Evolutionary conservation across 345 rosid species (phyloP).

Genomic region (Microcos paniculata): DNA sequence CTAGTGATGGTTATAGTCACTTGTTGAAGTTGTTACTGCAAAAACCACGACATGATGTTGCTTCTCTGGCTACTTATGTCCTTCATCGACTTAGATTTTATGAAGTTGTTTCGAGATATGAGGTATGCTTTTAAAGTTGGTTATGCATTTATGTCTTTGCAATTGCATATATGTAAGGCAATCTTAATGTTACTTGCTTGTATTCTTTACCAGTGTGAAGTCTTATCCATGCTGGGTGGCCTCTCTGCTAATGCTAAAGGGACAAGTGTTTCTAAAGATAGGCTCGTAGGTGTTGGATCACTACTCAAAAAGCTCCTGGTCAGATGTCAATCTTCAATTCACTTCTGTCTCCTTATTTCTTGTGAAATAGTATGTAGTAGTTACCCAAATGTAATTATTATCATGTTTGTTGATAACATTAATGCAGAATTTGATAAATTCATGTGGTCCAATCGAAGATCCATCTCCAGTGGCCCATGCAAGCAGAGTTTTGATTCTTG

Average conservation of each 20-base stretch:
- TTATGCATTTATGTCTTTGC: slow-evolving; percentile 5
- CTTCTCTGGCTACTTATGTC: slow-evolving; percentile 71
- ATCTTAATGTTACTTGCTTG: slow-evolving; percentile 10
- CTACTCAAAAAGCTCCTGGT: slow-evolving; percentile 88
- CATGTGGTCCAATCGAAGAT: slow-evolving; percentile 79
- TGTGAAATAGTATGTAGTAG: slow-evolving; percentile 3
- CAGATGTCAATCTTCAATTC: slow-evolving; percentile 30
- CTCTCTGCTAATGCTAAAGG: slow-evolving; percentile 42
- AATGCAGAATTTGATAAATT: slow-evolving; percentile 77
- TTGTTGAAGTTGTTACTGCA: slow-evolving; percentile 75
- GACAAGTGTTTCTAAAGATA: slow-evolving; percentile 35
- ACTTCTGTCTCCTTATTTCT: slow-evolving; percentile 15
- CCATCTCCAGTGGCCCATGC: slow-evolving; percentile 80
- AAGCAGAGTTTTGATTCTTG: slow-evolving; percentile 62
- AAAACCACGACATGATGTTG: slow-evolving; percentile 81
- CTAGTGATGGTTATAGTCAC: slow-evolving; percentile 75
- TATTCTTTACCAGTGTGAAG: slow-evolving; percentile 59
- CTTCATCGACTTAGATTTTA: slow-evolving; percentile 87
- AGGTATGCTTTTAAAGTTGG: slow-evolving; percentile 45
- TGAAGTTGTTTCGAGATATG: slow-evolving; percentile 90
- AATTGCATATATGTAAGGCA: not conserved
- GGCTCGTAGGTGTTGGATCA: slow-evolving; percentile 58
- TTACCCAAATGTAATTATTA: slow-evolving; percentile 13
- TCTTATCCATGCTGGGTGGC: slow-evolving; percentile 60
- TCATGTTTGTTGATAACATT: slow-evolving; percentile 28